phyloP scores from a whole-genome alignment of 306 rosid species.

The Prunus campanulata region DNA sequence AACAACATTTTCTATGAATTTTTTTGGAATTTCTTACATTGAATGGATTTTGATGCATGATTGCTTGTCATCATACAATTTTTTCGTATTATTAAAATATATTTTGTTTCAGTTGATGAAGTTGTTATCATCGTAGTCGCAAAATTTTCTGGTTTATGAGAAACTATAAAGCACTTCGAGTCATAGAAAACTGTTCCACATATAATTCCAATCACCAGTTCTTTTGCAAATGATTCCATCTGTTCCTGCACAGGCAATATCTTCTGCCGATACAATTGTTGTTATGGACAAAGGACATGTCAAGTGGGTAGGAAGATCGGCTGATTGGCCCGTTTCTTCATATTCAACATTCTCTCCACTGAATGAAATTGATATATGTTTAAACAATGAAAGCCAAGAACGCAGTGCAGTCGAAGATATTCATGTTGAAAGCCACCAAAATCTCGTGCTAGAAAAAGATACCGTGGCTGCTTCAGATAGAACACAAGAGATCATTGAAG shows the following conservation, averaged over 20 bases:
- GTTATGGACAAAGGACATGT: slow-evolving; percentile 78
- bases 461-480: slow-evolving; percentile 30
- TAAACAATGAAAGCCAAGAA: slow-evolving; percentile 38
- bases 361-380: slow-evolving; percentile 65
- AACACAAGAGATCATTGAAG: slow-evolving; percentile 56
- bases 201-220: neutral
- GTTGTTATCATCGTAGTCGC: neutral
- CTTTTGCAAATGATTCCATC: neutral
- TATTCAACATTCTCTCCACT: slow-evolving; percentile 55
- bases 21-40: neutral
- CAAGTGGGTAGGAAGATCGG: slow-evolving; percentile 74
- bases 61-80: neutral
- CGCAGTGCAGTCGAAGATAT: slow-evolving; percentile 33
- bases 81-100: neutral
- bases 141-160: neutral
- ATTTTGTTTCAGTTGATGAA: neutral
- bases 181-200: neutral
- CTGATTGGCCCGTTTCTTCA: slow-evolving; percentile 50
- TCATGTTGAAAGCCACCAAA: slow-evolving; percentile 31
- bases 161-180: neutral
- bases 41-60: neutral
- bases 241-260: slow-evolving; percentile 58
- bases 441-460: slow-evolving; percentile 32
- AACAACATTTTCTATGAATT: neutral
- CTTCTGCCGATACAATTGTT: slow-evolving; percentile 72